phyloP scores from a whole-genome alignment of 2,329 filamentous ascomycete species.

The Elsinoe arachidis region DNA sequence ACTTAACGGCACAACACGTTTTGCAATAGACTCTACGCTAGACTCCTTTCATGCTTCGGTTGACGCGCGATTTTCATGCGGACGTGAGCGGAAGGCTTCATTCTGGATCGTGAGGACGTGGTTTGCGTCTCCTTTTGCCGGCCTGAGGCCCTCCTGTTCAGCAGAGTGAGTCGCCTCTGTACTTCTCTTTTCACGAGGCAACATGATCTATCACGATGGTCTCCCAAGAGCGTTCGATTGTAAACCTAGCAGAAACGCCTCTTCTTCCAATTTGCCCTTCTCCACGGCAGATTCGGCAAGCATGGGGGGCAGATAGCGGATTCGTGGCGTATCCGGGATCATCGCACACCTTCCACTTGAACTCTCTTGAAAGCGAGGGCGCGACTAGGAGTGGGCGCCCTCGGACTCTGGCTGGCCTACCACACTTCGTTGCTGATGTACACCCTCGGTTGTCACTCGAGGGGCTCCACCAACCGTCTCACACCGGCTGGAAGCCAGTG shows the following conservation, averaged over 20 bases:
- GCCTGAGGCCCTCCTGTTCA: background rate
- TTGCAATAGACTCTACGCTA: background rate
- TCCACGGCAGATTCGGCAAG: background rate
- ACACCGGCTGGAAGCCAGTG: background rate
- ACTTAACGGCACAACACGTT: background rate
- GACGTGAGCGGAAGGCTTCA: conserved; percentile 10
- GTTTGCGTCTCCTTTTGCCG: background rate
- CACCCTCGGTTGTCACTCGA: background rate
- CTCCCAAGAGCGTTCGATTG: background rate
- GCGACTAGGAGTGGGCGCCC: background rate
- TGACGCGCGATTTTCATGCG: background rate
- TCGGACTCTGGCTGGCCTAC: no score
- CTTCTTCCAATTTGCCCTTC: no score
- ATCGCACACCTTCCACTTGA: background rate
- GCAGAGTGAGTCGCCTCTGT: no score
- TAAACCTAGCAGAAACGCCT: no score
- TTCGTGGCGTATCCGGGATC: background rate
- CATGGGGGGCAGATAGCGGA: background rate
- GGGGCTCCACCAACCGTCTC: background rate
- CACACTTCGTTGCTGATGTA: background rate
- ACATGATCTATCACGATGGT: no score
- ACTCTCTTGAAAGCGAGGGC: background rate
- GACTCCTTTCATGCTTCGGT: background rate
- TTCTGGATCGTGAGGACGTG: background rate
- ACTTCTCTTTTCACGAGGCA: background rate